These are phyloP conservation scores for Solanum etuberosum DNA, from an alignment of 257 asterid genomes.

Conservation along the genomic window DNA sequence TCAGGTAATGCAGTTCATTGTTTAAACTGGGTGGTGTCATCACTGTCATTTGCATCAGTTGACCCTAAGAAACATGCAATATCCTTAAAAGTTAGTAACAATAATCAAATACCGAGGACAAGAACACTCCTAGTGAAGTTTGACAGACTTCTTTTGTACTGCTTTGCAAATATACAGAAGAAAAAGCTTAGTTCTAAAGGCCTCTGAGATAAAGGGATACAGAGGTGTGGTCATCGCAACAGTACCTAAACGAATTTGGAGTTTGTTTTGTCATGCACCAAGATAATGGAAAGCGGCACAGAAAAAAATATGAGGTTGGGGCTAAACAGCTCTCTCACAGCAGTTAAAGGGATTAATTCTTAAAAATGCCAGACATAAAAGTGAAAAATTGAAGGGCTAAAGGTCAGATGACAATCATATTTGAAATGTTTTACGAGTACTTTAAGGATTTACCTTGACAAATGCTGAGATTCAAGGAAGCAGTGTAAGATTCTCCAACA, in stretches of 20 bases:
- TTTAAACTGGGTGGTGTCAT: conserved; percentile 80
- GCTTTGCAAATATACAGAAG: background rate
- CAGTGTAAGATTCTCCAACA: background rate
- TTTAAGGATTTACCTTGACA: background rate
- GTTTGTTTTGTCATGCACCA: background rate
- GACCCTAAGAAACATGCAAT: conserved; percentile 26
- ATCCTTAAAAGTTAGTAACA: background rate
- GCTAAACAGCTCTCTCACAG: background rate
- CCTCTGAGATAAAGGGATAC: background rate
- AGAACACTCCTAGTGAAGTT: background rate
- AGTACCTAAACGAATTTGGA: background rate
- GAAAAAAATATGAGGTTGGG: background rate
- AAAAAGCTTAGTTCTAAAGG: background rate
- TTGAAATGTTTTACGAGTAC: background rate
- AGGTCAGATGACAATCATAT: background rate
- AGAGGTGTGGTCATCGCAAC: background rate
- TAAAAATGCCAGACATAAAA: background rate
- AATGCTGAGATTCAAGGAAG: background rate
- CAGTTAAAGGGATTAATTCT: background rate
- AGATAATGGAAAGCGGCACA: background rate
- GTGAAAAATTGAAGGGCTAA: background rate
- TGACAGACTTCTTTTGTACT: background rate
- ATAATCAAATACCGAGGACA: background rate
- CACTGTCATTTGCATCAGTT: conserved; percentile 67
- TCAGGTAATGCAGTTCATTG: conserved; percentile 59